These are phyloP conservation scores for Prosopis cineraria DNA, from an alignment of 306 rosid genomes.

Conservation along the genomic window DNA sequence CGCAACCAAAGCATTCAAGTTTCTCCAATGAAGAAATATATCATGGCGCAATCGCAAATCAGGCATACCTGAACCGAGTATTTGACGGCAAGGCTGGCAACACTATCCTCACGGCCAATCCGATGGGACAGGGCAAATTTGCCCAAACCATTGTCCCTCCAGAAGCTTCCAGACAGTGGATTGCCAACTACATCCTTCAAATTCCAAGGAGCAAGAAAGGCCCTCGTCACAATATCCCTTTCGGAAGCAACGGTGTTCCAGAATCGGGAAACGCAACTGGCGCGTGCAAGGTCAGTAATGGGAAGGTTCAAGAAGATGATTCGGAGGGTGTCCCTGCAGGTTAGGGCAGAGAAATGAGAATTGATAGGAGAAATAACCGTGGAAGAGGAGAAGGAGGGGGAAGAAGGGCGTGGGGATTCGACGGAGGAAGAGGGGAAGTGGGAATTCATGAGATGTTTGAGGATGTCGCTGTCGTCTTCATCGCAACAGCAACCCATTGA, in stretches of 20 bases:
- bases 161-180: slow-evolving; percentile 85
- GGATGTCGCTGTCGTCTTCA: slow-evolving; percentile 61
- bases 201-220: slow-evolving; percentile 82
- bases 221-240: slow-evolving; percentile 53
- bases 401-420: slow-evolving; percentile 11
- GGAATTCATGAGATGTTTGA: slow-evolving; percentile 46
- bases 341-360: slow-evolving; percentile 74
- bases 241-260: slow-evolving; percentile 93
- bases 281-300: slow-evolving; percentile 78
- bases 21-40: neutral
- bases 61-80: slow-evolving; percentile 77
- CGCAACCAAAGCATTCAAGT: neutral
- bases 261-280: slow-evolving; percentile 79
- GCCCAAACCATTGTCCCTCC: slow-evolving; percentile 76
- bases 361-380: slow-evolving; percentile 63
- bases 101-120: slow-evolving; percentile 67
- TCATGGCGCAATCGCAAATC: neutral
- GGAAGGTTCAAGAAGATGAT: slow-evolving; percentile 76
- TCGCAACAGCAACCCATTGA: slow-evolving; percentile 82
- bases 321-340: slow-evolving; percentile 80
- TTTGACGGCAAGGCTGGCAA: slow-evolving; percentile 93
- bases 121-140: slow-evolving; percentile 87
- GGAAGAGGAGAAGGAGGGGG: slow-evolving; percentile 8
- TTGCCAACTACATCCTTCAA: slow-evolving; percentile 58
- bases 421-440: slow-evolving; percentile 30